phyloP scores from a whole-genome alignment of 345 rosid genomes.

The Populus pruinosa region DNA sequence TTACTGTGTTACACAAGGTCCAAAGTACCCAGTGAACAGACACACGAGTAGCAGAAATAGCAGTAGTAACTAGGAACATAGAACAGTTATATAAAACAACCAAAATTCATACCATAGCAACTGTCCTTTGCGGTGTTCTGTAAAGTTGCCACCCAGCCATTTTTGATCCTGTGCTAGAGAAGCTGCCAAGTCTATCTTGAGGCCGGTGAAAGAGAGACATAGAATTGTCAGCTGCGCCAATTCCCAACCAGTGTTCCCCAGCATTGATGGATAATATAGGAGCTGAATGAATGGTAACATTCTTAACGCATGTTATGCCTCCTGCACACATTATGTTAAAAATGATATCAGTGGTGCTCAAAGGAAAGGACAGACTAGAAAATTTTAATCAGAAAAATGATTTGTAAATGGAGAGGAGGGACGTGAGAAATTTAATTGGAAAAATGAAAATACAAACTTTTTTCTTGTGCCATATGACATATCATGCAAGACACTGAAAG shows the following conservation, averaged over 20 bases:
- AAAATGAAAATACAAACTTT: too few species aligned
- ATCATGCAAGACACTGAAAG: neutral
- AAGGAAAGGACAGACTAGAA: neutral
- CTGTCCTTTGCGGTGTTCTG: conserved; percentile 81
- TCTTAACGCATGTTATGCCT: conserved; percentile 81
- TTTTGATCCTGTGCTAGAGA: conserved; percentile 62
- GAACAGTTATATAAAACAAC: neutral
- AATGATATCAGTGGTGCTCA: neutral
- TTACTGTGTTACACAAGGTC: too few species aligned
- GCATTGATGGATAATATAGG: conserved; percentile 84
- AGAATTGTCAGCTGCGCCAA: conserved; percentile 98
- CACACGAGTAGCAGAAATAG: too few species aligned
- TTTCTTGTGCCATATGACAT: neutral
- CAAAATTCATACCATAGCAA: conserved; percentile 70
- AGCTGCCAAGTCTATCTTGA: conserved; percentile 66
- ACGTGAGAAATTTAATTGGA: too few species aligned
- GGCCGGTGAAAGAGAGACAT: conserved; percentile 98
- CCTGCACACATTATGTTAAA: conserved; percentile 37
- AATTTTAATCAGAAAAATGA: neutral
- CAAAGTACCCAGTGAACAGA: too few species aligned
- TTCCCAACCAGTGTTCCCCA: conserved; percentile 92
- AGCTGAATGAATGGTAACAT: conserved; percentile 74
- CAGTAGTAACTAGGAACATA: neutral
- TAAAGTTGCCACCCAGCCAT: conserved; percentile 96
- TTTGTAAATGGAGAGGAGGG: too few species aligned